phyloP scores from a whole-genome alignment of 2,329 filamentous ascomycete species.

The Bimuria novae-zelandiae region DNA sequence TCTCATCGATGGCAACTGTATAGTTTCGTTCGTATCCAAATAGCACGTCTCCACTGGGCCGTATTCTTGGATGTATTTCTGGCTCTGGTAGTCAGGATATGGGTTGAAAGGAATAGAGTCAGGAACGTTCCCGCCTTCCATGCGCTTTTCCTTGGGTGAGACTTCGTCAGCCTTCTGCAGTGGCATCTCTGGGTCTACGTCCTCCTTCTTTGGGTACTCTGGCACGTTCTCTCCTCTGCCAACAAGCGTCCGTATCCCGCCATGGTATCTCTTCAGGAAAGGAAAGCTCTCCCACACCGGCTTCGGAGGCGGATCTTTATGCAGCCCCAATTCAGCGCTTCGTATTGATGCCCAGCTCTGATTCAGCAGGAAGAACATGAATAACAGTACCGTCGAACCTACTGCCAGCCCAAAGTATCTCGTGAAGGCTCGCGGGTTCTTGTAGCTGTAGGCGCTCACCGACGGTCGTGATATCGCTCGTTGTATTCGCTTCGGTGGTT shows the following conservation, averaged over 20 bases:
- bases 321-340: conserved; percentile 61
- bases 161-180: conserved; percentile 24
- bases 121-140: conserved; percentile 32
- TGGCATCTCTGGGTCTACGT: conserved; percentile 47
- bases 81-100: conserved; percentile 67
- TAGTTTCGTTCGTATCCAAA: conserved; percentile 68
- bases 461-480: conserved; percentile 30
- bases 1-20: conserved; percentile 71
- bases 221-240: conserved; percentile 69
- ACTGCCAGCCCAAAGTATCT: conserved; percentile 78
- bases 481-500: conserved; percentile 24
- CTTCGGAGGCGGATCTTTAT: conserved; percentile 66
- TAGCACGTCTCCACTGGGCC: conserved; percentile 75
- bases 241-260: conserved; percentile 76
- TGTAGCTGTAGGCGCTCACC: conserved; percentile 56
- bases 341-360: conserved; percentile 73
- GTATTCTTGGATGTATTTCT: conserved; percentile 60
- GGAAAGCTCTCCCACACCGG: conserved; percentile 84
- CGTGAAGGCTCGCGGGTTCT: conserved; percentile 73
- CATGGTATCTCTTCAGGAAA: conserved; percentile 87
- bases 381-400: conserved; percentile 70
- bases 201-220: conserved; percentile 76
- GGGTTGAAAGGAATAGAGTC: conserved; percentile 62
- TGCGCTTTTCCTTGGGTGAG: conserved; percentile 37
- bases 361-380: conserved; percentile 75